Evolutionary conservation across 169 alveolate genomes (phyloP).

Genomic region (Plasmodium sp.): DNA sequence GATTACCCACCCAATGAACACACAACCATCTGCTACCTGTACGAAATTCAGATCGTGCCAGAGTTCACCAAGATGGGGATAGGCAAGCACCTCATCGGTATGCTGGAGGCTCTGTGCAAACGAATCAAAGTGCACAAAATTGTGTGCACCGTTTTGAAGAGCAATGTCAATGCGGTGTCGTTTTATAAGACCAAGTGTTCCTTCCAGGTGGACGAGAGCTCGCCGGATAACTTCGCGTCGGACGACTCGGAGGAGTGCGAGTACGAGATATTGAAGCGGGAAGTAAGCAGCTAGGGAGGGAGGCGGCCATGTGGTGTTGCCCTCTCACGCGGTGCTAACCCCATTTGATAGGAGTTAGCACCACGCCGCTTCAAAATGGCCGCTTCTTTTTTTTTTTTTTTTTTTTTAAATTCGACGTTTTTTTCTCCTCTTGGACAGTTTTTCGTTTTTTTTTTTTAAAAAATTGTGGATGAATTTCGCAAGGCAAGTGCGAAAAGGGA

Average conservation of each 20-base stretch:
- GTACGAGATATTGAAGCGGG: conserved; percentile 23
- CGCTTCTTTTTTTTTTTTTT: neutral
- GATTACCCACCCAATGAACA: conserved; percentile 41
- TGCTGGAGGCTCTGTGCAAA: conserved; percentile 51
- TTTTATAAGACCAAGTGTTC: conserved; percentile 80
- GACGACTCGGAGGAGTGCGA: conserved; percentile 17
- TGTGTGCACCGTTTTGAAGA: conserved; percentile 82
- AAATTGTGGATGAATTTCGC: neutral
- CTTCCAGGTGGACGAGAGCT: conserved; percentile 80
- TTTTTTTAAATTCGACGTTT: neutral
- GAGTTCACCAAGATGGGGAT: conserved; percentile 68
- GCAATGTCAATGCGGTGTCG: conserved; percentile 76
- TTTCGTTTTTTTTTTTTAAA: neutral
- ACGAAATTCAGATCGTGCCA: conserved; percentile 30
- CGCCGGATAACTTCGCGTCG: conserved; percentile 74
- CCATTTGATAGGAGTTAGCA: neutral
- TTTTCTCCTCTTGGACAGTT: neutral
- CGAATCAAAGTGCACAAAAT: conserved; percentile 61
- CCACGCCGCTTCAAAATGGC: neutral
- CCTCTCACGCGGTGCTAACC: neutral
- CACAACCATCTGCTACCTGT: conserved; percentile 15
- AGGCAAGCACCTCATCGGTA: conserved; percentile 74
- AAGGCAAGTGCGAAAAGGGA: neutral
- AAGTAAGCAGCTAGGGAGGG: neutral
- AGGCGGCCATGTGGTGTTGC: neutral